A percentile compares a stretch with the other conserved stretches of the same genome.
phyloP scores from a whole-genome alignment of 2,329 filamentous ascomycete genomes.

The Aspergillus ochraceoroseus region DNA sequence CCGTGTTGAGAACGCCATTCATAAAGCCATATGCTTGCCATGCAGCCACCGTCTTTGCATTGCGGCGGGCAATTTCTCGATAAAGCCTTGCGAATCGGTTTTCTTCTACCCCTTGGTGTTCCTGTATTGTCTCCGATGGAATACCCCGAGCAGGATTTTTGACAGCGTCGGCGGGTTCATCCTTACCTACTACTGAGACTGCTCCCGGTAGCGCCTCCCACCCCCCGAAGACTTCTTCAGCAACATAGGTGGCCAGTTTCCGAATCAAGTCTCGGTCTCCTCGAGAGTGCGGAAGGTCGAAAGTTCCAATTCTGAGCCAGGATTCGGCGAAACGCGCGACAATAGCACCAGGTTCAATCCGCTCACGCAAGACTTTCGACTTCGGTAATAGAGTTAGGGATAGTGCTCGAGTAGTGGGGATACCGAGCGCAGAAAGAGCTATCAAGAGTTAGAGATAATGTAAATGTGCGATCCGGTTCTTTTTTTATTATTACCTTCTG shows the following conservation, averaged over 20 bases:
- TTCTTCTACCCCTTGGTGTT: slow-evolving; percentile 62
- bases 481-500: too few relatives aligned
- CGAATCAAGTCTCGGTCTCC: slow-evolving; percentile 72
- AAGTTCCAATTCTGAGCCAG: slow-evolving; percentile 92
- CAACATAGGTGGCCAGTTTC: slow-evolving; percentile 72
- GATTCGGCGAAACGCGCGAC: slow-evolving; percentile 85
- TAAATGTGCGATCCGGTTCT: too few relatives aligned
- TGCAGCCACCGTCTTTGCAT: slow-evolving; percentile 79
- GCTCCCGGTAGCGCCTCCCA: slow-evolving; percentile 75
- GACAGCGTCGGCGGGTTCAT: slow-evolving; percentile 34
- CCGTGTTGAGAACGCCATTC: slow-evolving; percentile 96
- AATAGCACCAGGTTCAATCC: slow-evolving; percentile 82
- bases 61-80: slow-evolving; percentile 77
- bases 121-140: slow-evolving; percentile 58
- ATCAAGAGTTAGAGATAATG: too few relatives aligned
- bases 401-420: slow-evolving; percentile 81
- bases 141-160: slow-evolving; percentile 52
- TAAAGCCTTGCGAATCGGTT: slow-evolving; percentile 87
- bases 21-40: slow-evolving; percentile 99
- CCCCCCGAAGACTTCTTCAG: slow-evolving; percentile 79
- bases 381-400: slow-evolving; percentile 73
- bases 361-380: slow-evolving; percentile 69
- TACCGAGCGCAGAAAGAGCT: slow-evolving; percentile 71
- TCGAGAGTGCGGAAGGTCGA: slow-evolving; percentile 80
- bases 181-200: slow-evolving; percentile 43